Conservation (phyloP, 495 filamentous ascomycete species). For the Penicillium salamii region DNA sequence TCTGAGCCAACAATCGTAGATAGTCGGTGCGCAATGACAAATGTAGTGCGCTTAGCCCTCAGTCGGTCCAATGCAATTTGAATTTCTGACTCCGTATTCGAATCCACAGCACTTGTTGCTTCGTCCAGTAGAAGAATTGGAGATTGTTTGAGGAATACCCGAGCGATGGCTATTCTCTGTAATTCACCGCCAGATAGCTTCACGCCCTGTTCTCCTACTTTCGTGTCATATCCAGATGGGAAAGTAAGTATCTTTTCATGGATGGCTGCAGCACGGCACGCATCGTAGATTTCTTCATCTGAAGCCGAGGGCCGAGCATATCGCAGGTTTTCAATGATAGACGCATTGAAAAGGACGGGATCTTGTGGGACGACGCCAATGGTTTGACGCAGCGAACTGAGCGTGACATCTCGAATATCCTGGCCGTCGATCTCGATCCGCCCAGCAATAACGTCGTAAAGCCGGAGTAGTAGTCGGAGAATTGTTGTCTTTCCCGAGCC, state of each 20-base stretch:
- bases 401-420: conserved; percentile 65
- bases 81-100: conserved; percentile 51
- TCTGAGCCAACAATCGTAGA: conserved; percentile 80
- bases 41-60: conserved; percentile 26
- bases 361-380: conserved; percentile 72
- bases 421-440: conserved; percentile 71
- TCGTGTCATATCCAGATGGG: conserved; percentile 59
- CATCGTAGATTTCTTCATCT: conserved; percentile 64
- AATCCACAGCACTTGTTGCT: conserved; percentile 55
- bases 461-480: conserved; percentile 66
- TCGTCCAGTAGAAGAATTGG: conserved; percentile 57
- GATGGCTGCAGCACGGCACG: conserved; percentile 66
- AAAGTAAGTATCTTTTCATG: conserved; percentile 68
- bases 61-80: conserved; percentile 40
- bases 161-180: conserved; percentile 75
- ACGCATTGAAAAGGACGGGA: conserved; percentile 67
- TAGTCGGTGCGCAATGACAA: conserved; percentile 60
- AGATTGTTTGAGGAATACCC: conserved; percentile 49
- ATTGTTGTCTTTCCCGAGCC: conserved; percentile 77
- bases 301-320: conserved; percentile 62
- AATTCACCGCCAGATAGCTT: conserved; percentile 74
- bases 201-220: conserved; percentile 60
- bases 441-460: conserved; percentile 66
- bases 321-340: conserved; percentile 70
- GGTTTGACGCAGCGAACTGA: conserved; percentile 60